These are phyloP conservation scores for Phaeosphaeriaceae sp. DNA, from an alignment of 2,329 filamentous ascomycete species.

Conservation along the genomic window DNA sequence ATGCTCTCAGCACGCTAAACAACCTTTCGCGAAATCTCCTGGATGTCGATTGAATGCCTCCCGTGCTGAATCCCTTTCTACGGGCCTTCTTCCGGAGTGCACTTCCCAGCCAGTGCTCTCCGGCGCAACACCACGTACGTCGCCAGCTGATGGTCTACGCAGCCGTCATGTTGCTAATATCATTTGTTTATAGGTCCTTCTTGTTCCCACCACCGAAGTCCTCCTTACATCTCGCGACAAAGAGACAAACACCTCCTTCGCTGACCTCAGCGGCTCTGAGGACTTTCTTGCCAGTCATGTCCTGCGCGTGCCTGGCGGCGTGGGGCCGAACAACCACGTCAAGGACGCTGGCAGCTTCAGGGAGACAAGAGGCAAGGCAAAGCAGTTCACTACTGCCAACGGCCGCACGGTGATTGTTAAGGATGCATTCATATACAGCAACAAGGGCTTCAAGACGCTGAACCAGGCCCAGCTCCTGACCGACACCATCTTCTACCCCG, in stretches of 20 bases:
- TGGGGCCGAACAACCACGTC: constrained; percentile 55
- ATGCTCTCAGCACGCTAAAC: constrained; percentile 36
- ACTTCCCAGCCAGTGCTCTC: constrained; percentile 88
- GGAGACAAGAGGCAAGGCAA: constrained; percentile 90
- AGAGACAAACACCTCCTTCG: constrained; percentile 78
- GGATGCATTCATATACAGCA: constrained; percentile 90
- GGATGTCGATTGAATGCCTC: constrained; percentile 80
- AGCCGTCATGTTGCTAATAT: constrained; percentile 5
- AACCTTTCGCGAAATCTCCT: constrained; percentile 17
- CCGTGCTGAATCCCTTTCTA: constrained; percentile 93
- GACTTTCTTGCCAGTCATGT: constrained; percentile 98
- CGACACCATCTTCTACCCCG: constrained; percentile 87
- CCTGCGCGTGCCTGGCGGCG: constrained; percentile 74
- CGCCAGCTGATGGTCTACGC: background rate
- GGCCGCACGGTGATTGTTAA: constrained; percentile 93
- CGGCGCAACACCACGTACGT: constrained; percentile 82
- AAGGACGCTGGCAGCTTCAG: constrained; percentile 68
- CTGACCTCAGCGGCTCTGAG: constrained; percentile 85
- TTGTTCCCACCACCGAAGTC: constrained; percentile 92
- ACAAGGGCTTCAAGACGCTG: constrained; percentile 94
- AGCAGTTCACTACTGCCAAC: constrained; percentile 92
- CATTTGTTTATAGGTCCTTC: constrained; percentile 66
- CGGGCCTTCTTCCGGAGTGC: constrained; percentile 98
- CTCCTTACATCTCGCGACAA: constrained; percentile 87
- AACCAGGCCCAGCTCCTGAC: constrained; percentile 87